Base-by-base conservation (phyloP, 1,139 yeast genomes). In the Diutina rugosa region DNA sequence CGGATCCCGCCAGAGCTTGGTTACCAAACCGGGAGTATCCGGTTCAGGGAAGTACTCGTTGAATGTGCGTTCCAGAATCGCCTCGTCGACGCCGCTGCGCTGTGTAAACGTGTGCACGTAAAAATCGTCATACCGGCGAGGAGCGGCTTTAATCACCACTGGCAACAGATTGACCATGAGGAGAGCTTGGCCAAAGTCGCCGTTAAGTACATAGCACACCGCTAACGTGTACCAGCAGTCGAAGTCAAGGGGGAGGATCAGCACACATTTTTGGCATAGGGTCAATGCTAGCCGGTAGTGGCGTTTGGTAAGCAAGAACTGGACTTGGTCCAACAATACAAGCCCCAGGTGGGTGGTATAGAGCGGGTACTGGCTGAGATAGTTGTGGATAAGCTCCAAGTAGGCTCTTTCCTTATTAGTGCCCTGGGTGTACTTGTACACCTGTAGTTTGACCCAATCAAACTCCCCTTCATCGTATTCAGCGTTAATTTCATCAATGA, bases 161-260 rank as follows among this genome's bases (percentile, higher is more conserved):
- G 79, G 79, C 6, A 74, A 62, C 12, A 72, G 64, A 60, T 76
- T 76, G 55, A 76, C 63, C 12, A 73, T 67, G 10, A 66, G 59
- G 21, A 76, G 61, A 0, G 79, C 79, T 51, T 62, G 63, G 48
- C 63, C 63, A 58, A 63, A 69, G 56, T 74, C 67, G n/a, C 65
- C 65, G 2, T 58, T 60, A 53, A 75, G 61, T 14, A 73, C 63
- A 58, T 74, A 72, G 58, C 74, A 67, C 45, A 74, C 63, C 3
- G 73, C 66, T 46, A 76, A 64, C 48, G 65, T 63, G 60, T 65
- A 70, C 79, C 80, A 76, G 52, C 73, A 67, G 41, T 75, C 79
- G 57, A 70, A 76, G 59, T 76, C 79, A 48, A 74, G 67, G 6
- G 79, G 79, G 45, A 75, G 62, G 5, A 74, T 65, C 38, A 65